A percentile compares a stretch with the other conserved stretches of the same genome.
Evolutionary conservation across 2,329 filamentous ascomycete genomes (phyloP).

Genomic region (Lojkania enalia): DNA sequence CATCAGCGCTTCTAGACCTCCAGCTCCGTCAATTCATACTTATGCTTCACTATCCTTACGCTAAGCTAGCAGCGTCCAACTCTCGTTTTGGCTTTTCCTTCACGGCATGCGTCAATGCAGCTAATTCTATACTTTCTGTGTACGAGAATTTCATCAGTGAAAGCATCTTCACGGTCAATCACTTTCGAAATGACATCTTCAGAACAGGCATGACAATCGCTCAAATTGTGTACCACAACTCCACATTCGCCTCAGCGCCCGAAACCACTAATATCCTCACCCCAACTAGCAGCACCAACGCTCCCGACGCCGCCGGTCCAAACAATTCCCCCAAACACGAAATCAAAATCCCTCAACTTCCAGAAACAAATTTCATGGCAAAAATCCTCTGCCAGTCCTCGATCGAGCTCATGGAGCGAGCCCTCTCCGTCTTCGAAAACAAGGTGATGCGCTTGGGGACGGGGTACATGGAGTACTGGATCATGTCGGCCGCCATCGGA

Average conservation of each 20-base stretch:
- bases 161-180: constrained; percentile 26
- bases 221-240: constrained; percentile 33
- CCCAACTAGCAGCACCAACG: background rate
- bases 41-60: constrained; percentile 40
- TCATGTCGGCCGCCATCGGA: constrained; percentile 34
- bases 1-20: constrained; percentile 31
- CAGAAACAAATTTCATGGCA: constrained; percentile 29
- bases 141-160: constrained; percentile 27
- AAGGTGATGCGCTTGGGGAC: constrained; percentile 42
- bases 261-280: constrained; percentile 6
- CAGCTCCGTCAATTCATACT: constrained; percentile 42
- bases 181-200: constrained; percentile 37
- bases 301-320: background rate
- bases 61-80: constrained; percentile 27
- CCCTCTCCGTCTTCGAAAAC: constrained; percentile 32
- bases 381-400: constrained; percentile 30
- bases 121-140: constrained; percentile 28
- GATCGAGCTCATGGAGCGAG: constrained; percentile 35
- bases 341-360: constrained; percentile 25
- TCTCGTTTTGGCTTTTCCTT: constrained; percentile 38
- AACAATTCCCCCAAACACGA: background rate
- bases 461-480: constrained; percentile 42
- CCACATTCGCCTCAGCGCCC: constrained; percentile 12
- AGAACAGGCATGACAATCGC: constrained; percentile 31
- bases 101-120: constrained; percentile 32